Evolutionary conservation across 352 stramenopile species (phyloP), one percentile per base, ranked within the genome.

Genomic region (Pythium graminicola): DNA sequence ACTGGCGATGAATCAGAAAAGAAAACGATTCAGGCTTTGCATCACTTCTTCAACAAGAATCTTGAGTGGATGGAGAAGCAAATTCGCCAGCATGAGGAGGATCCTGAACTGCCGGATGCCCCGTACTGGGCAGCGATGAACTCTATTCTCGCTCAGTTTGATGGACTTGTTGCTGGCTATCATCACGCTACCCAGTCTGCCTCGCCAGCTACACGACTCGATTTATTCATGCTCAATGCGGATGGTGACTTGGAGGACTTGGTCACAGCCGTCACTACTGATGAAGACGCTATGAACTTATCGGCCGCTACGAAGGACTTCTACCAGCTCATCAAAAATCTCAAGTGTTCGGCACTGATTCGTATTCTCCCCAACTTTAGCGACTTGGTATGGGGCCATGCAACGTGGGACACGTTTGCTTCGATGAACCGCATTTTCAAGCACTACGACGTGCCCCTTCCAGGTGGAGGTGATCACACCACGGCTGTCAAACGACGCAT

Each of bases 341-440:
- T 84, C 45, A 77, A 80, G 57, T 91, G 83, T 58, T 86, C 75
- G n/a, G 79, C 73, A 20, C 54, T 94, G 14, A 73, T 94, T 29
- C 77, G 79, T 14, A 67, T 89, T 33, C 51, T 78, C 0, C 72
- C 70, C 3, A 67, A 81, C 59, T 76, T 80, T 33, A 54, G 49
- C 1, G 77, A 91, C 31, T 36, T 94, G 16, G 53, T 82, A 10
- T 82, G 78, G 74, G 77, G 73, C 11, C 83, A 94, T 42, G 63
- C 67, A 17, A 85, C 77, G 5, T 94, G 81, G 81, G 69, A 87
- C 47, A 71, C 58, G 16, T 94, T 78, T 62, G 65, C 64, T 27
- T 73, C 69, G 13, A 90, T 89, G 73, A 81, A 87, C 33, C 69
- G 81, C 36, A 80, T 89, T 39, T 88, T 81, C 61, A 92, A 94